phyloP scores from a whole-genome alignment of 257 asterid genomes.

The Solanum gracilifrons region DNA sequence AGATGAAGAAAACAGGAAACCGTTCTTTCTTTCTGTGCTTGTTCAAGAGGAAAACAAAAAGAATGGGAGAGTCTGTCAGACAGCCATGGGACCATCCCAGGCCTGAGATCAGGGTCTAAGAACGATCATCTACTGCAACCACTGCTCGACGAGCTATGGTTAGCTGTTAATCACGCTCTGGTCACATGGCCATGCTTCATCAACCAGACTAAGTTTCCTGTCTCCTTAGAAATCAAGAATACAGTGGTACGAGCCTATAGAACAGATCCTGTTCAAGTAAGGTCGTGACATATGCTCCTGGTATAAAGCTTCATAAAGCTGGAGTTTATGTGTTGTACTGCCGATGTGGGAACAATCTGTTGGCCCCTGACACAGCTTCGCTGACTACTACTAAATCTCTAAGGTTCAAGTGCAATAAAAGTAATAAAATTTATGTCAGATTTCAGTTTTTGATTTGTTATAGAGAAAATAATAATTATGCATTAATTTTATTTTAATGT shows the following conservation, averaged over 20 bases:
- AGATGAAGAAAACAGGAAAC: no score
- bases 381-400: background rate
- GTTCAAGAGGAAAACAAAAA: background rate
- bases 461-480: no score
- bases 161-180: slow-evolving; percentile 2
- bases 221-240: slow-evolving; percentile 2
- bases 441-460: background rate
- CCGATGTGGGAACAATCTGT: background rate
- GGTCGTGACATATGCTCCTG: background rate
- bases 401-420: background rate
- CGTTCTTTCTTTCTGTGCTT: no score
- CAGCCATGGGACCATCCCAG: background rate
- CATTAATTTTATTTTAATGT: no score
- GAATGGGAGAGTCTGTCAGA: background rate
- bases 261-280: background rate
- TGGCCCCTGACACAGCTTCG: background rate
- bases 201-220: slow-evolving; percentile 6
- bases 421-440: background rate
- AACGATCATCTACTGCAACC: background rate
- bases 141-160: background rate
- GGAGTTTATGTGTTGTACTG: background rate
- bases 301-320: background rate
- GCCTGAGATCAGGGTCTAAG: background rate
- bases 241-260: background rate
- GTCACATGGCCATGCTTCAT: background rate